Evolutionary conservation across 768 basidiomycete species (phyloP), one percentile per base, ranked within the genome.

Genomic region (Trametes maxima): DNA sequence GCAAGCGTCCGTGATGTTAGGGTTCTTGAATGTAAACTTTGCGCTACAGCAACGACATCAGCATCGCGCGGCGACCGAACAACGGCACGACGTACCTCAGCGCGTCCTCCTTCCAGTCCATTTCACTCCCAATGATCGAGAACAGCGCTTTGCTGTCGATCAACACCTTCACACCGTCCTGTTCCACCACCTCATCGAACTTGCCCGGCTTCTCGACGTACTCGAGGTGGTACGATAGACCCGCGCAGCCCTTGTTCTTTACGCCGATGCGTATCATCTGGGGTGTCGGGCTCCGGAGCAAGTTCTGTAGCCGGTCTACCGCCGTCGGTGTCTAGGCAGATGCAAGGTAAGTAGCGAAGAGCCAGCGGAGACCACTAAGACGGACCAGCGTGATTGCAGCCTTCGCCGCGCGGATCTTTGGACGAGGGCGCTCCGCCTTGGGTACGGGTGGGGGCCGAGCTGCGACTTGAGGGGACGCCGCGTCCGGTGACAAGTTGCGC

Each of bases 101-200:
- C 35, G 86, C 75, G 73, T 96, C 94, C 77, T 98, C 97, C 61
- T 86, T 82, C 97, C 97, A 99, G 72, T 96, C 94, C 97, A 99
- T 99, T 81, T 92, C 92, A 74, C 94, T 96, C 51, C 97, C 97
- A 62, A 99, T 97, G 67, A 99, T 97, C 60, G 92, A 94, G 73
- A 99, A 98, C 65, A 99, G 76, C 24, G 97, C 97, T 75, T 95
- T 98, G 72, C 88, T 90, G 78, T 99, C 97, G 72, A 98, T 94
- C 63, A 98, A 79, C 46, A 99, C 96, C 65, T 81, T 84, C 24
- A 97, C 93, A 1, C 91, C 96, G 65, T 98, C 95, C 76, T 98
- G 97, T 73, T 94, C 87, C 21, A 98, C 95, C 17, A 98, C 84
- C 72, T 98, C 97, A 77, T 99, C 97, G 68, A 98, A 98, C 74